Evolutionary conservation across 2,329 filamentous ascomycete species (phyloP), one percentile per base, ranked within the genome.

Genomic region (Aureobasidium pullulans): DNA sequence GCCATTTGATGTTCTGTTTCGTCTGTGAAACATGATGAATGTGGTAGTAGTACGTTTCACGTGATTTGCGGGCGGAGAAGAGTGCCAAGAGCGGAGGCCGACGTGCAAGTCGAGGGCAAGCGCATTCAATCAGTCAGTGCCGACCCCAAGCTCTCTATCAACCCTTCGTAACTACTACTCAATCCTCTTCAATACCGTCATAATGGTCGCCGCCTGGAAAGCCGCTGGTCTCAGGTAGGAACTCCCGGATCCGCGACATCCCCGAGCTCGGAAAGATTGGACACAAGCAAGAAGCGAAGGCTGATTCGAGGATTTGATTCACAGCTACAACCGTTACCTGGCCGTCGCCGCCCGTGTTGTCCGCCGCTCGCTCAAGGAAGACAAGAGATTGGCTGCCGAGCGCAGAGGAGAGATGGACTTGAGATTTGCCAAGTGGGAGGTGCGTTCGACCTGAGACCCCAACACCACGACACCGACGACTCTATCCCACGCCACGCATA

Each of bases 241-340:
- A 57, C 29, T 49, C 34, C 16, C 34, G 36, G 16, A 42, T 9
- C 29, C 42, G 52, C 39, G 39, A 36, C 40, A 15, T 2, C 10
- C 8, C 50, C 28, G 39, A 43, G 37, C 37, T 32, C 29, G 50
- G 8, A 54, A 19, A 34, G 6, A 47, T 47, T 8, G 34, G 34
- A 37, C 15, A 16, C 8, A 34, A 34, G 6, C 31, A 36, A 36
- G 42, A 40, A 29, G 36, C 53, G 10, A 39, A 16, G 13, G 28
- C 54, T 57, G 54, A 57, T 57, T 48, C 15, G 44, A 39, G 37
- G 34, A 11, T 40, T 36, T 40, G 42, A 47, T 36, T 39, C 58
- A 74, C 76, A 99, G 94, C 81, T 99, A 99, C 90, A 99, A 99
- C 88, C 94, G 92, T 81, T 97, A 96, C 87, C 87, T 99, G 75